phyloP scores from a whole-genome alignment of 257 asterid species.

The Osmanthus fragrans region DNA sequence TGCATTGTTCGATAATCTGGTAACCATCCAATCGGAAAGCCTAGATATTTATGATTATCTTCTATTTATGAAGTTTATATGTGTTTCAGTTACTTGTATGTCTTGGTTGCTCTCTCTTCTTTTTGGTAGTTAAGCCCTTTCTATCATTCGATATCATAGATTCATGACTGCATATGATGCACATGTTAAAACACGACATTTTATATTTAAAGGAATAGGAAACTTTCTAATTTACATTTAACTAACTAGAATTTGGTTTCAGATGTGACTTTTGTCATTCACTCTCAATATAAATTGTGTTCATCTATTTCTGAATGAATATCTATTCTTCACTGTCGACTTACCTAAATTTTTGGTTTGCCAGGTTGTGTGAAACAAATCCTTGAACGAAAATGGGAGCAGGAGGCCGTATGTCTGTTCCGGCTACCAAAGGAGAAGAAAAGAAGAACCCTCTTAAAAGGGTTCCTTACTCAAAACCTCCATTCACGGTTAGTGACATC shows the following conservation, averaged over 20 bases:
- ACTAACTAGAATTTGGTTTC: not conserved
- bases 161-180: not conserved
- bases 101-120: not conserved
- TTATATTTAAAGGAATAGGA: not conserved
- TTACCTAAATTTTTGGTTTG: not conserved
- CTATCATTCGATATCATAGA: not conserved
- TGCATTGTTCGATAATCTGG: not conserved
- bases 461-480: constrained; percentile 61
- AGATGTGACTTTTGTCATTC: not conserved
- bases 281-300: not conserved
- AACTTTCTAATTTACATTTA: not conserved
- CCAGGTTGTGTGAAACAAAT: constrained; percentile 18
- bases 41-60: not conserved
- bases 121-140: not conserved
- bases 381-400: constrained; percentile 51
- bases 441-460: constrained; percentile 34
- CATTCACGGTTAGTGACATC: constrained; percentile 60
- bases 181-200: not conserved
- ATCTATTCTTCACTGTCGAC: not conserved
- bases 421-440: constrained; percentile 20
- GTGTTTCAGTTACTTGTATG: not conserved
- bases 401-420: constrained; percentile 58
- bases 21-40: not conserved
- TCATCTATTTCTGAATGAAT: not conserved
- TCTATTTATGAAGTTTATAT: not conserved